Evolutionary conservation across 352 stramenopile genomes (phyloP), one percentile per base, ranked within the genome.

Genomic region (Pythium dissimile): DNA sequence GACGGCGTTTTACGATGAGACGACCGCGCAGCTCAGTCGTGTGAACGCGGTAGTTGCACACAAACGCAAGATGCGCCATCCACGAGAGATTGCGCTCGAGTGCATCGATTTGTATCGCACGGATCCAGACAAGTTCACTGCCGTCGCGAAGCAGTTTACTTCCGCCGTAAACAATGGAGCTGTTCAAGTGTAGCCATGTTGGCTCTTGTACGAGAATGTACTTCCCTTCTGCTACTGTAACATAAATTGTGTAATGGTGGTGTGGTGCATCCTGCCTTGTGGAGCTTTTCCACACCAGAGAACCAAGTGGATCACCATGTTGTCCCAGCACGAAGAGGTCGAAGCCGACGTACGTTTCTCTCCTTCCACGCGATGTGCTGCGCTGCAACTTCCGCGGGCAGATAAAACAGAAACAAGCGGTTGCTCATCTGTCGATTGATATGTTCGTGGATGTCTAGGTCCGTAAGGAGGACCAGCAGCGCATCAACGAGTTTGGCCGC

Each of bases 401-500:
- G 12, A 27, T 3, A 42, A 13, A 49, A n/a, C n/a, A n/a, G n/a
- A 3, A 30, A 13, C 18, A n/a, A 4, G 32, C 20, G 4, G n/a
- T 38, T 5, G 12, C 21, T 43, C 5, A 27, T 41, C n/a, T 12
- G 37, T 28, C 26, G 24, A 47, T 13, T 48, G 12, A 26, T 46
- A 15, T 21, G 16, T 44, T 15, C 26, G 37, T 49, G 28, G 35
- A 18, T 24, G 38, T 28, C n/a, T 61, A 99, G 88, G 95, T 99
- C 48, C 89, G 94, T 47, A 84, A 86, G 58, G 91, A 98, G 74
- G 96, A 99, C 78, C 96, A 99, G 79, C 69, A 97, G 64, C 84
- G 87, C 44, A 99, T 99, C 67, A 99, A 99, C 73, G 93, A 98
- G 70, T 99, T 99, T 73, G 96, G 95, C 55, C 79, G 89, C 56